A percentile compares a stretch with the other conserved stretches of the same genome.
Evolutionary conservation across 768 basidiomycete genomes (phyloP).

Genomic region (Russula sp.): DNA sequence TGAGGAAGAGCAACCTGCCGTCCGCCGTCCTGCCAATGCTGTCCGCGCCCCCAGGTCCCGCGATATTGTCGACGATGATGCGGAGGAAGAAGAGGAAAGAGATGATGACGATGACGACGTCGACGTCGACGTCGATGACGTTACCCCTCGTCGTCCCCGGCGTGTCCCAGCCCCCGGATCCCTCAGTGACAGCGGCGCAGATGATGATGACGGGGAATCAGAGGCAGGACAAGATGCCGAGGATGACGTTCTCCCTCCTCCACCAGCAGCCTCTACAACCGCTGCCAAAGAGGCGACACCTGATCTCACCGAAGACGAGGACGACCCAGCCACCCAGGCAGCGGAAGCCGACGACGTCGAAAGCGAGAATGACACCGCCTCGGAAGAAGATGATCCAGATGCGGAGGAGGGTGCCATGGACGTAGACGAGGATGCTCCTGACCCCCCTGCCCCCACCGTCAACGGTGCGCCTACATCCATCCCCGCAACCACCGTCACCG

Average conservation of each 20-base stretch:
- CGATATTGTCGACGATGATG: conserved; percentile 21
- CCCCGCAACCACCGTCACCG: conserved; percentile 26
- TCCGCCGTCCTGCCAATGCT: conserved; percentile 21
- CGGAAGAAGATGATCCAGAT: conserved; percentile 27
- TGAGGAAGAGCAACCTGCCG: conserved; percentile 23
- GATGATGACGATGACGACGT: conserved; percentile 22
- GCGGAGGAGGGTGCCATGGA: conserved; percentile 27
- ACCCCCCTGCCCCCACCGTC: conserved; percentile 10
- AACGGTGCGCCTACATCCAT: conserved; percentile 15
- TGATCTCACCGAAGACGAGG: conserved; percentile 33
- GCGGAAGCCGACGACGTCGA: conserved; percentile 24
- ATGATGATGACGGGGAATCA: conserved; percentile 28
- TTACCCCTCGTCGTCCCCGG: conserved; percentile 19
- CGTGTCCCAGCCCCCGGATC: conserved; percentile 18
- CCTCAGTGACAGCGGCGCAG: conserved; percentile 18
- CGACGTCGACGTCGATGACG: conserved; percentile 19
- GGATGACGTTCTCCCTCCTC: conserved; percentile 36
- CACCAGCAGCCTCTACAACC: conserved; percentile 16
- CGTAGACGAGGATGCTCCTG: conserved; percentile 30
- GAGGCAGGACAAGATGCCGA: conserved; percentile 27
- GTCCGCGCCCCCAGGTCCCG: conserved; percentile 21
- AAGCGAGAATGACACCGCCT: conserved; percentile 24
- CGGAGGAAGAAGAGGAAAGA: conserved; percentile 26
- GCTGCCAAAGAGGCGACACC: conserved; percentile 26
- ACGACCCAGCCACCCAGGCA: conserved; percentile 30